Evolutionary conservation across 139 green algal genomes (phyloP).

Genomic region (Chlorella vulgaris): DNA sequence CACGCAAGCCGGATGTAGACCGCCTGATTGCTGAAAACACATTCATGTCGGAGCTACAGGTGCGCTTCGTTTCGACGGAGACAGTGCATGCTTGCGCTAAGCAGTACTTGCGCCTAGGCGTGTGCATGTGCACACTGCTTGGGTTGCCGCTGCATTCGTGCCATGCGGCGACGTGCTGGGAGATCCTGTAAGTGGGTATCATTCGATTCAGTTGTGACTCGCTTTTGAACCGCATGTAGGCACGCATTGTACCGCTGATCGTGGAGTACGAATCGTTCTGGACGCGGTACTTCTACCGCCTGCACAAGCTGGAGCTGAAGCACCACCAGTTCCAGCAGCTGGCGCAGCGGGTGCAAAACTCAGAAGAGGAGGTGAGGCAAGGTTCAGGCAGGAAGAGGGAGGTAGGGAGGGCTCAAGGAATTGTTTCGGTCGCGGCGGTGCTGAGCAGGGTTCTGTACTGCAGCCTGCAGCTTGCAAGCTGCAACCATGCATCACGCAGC

Average conservation of each 20-base stretch:
- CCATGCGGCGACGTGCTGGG: no score
- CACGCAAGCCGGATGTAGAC: slow-evolving; percentile 65
- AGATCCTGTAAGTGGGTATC: no score
- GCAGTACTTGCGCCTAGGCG: neutral
- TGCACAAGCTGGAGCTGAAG: slow-evolving; percentile 62
- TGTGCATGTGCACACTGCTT: neutral
- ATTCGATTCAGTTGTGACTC: neutral
- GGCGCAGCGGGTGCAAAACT: neutral
- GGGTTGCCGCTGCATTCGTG: neutral
- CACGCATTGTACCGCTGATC: slow-evolving; percentile 89
- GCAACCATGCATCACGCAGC: no score
- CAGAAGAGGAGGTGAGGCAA: slow-evolving; percentile 18
- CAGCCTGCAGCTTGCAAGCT: no score
- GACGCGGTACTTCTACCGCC: slow-evolving; percentile 92
- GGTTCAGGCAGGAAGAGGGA: no score
- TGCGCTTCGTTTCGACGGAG: neutral
- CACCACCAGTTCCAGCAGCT: slow-evolving; percentile 31
- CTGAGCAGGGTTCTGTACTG: no score
- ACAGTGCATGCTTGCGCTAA: neutral
- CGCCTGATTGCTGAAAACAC: slow-evolving; percentile 63
- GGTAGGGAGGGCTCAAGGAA: no score
- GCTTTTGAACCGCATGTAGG: slow-evolving; percentile 37
- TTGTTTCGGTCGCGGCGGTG: no score
- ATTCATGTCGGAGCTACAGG: slow-evolving; percentile 80
- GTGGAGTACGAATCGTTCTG: slow-evolving; percentile 93